A percentile compares a stretch with the other conserved stretches of the same genome.
Evolutionary conservation across 495 filamentous ascomycete species (phyloP).

Genomic region (Aspergillus leporis): DNA sequence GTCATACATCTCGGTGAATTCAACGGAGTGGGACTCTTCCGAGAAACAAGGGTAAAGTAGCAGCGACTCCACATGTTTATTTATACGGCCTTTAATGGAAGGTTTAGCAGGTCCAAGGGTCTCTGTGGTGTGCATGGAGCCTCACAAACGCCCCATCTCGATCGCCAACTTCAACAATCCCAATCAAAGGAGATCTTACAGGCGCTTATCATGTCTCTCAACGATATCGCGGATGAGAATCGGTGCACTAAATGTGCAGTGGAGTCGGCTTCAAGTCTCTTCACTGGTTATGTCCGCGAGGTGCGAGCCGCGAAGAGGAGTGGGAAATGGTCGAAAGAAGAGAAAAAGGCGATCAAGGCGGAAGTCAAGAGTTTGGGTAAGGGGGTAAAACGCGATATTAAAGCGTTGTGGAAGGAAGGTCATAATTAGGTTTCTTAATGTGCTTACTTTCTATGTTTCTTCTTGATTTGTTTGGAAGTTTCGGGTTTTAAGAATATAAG

Average conservation of each 20-base stretch:
- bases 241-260: constrained; percentile 22
- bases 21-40: background rate
- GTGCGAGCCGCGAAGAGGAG: constrained; percentile 19
- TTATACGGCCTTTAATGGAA: background rate
- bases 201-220: constrained; percentile 11
- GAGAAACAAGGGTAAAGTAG: background rate
- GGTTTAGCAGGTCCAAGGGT: background rate
- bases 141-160: constrained; percentile 17
- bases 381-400: constrained; percentile 18
- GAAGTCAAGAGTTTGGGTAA: constrained; percentile 19
- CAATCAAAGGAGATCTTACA: constrained; percentile 13
- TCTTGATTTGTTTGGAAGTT: too few relatives aligned
- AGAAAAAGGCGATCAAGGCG: constrained; percentile 21
- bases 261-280: constrained; percentile 12
- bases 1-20: background rate
- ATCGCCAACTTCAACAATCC: constrained; percentile 14
- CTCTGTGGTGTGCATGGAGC: constrained; percentile 7
- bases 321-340: constrained; percentile 20
- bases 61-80: background rate
- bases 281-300: constrained; percentile 16
- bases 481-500: too few relatives aligned
- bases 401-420: background rate
- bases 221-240: constrained; percentile 16
- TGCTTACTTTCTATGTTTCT: too few relatives aligned
- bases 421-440: too few relatives aligned